A percentile compares a stretch with the other conserved stretches of the same genome.
phyloP scores from a whole-genome alignment of 2,329 filamentous ascomycete species.

The Emydomyces testavorans region DNA sequence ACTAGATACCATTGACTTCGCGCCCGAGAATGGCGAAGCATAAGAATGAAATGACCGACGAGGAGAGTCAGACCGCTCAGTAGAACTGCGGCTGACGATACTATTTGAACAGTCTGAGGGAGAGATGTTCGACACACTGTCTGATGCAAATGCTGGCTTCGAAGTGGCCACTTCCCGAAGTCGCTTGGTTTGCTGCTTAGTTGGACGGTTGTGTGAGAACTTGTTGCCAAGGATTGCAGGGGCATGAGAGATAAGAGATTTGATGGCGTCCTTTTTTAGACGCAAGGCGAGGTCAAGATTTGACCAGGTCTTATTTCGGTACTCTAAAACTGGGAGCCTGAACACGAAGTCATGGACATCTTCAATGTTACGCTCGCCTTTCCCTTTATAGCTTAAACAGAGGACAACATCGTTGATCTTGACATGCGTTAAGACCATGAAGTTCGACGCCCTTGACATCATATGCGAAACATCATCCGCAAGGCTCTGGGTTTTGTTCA shows the following conservation, averaged over 20 bases:
- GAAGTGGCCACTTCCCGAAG: slow-evolving; percentile 75
- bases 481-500: slow-evolving; percentile 50
- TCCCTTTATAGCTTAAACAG: slow-evolving; percentile 92
- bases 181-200: slow-evolving; percentile 62
- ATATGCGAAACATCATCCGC: slow-evolving; percentile 92
- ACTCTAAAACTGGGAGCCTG: slow-evolving; percentile 84
- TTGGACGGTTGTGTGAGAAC: slow-evolving; percentile 77
- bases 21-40: slow-evolving; percentile 28
- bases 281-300: slow-evolving; percentile 88
- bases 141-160: slow-evolving; percentile 49
- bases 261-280: slow-evolving; percentile 87
- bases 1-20: slow-evolving; percentile 28
- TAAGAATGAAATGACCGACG: slow-evolving; percentile 29
- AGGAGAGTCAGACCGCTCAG: slow-evolving; percentile 28
- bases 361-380: slow-evolving; percentile 86
- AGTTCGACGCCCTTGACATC: slow-evolving; percentile 88
- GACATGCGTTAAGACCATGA: slow-evolving; percentile 94
- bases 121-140: slow-evolving; percentile 9
- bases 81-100: slow-evolving; percentile 30
- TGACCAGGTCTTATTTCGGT: slow-evolving; percentile 98
- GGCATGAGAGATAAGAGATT: slow-evolving; percentile 86
- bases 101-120: slow-evolving; percentile 25
- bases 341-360: slow-evolving; percentile 98
- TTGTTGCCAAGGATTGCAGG: slow-evolving; percentile 97
- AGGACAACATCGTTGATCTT: slow-evolving; percentile 91